Evolutionary conservation across 2,329 filamentous ascomycete species (phyloP).

Genomic region (Aspergillus awamori): DNA sequence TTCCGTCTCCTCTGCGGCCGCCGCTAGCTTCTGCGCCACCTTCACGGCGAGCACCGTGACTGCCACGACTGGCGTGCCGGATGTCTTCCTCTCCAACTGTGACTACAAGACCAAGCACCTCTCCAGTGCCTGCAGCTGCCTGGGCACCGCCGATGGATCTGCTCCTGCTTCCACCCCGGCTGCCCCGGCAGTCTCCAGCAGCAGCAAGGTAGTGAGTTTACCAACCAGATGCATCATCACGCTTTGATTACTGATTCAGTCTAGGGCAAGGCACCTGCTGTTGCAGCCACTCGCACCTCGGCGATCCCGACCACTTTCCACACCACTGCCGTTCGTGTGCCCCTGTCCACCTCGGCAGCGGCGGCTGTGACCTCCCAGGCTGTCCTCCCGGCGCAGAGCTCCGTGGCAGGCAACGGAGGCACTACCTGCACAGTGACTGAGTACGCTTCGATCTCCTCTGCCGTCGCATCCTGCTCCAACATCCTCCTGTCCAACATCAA

Average conservation of each 20-base stretch:
- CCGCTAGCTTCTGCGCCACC: conserved; percentile 28
- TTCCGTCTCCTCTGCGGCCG: conserved; percentile 26
- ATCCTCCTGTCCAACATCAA: conserved; percentile 47
- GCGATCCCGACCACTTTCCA: conserved; percentile 6
- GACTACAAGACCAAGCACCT: conserved; percentile 26
- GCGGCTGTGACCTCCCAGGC: conserved; percentile 3
- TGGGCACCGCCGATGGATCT: conserved; percentile 19
- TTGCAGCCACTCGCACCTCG: neutral
- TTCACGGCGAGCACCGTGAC: conserved; percentile 28
- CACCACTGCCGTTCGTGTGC: neutral
- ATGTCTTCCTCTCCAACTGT: conserved; percentile 23
- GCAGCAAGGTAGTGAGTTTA: neutral
- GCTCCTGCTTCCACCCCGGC: conserved; percentile 1
- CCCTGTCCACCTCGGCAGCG: neutral
- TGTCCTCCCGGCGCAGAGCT: neutral
- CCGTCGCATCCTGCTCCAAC: conserved; percentile 45
- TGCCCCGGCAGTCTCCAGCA: neutral
- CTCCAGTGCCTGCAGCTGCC: conserved; percentile 31
- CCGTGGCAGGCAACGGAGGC: conserved; percentile 16
- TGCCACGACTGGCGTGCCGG: conserved; percentile 25
- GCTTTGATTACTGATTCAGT: neutral
- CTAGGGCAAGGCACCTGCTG: conserved; percentile 3
- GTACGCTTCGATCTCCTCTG: conserved; percentile 38
- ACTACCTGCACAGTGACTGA: conserved; percentile 30
- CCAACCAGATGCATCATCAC: too few species aligned